Base-by-base conservation (phyloP, 805 yeast species). In the Candida takata region DNA sequence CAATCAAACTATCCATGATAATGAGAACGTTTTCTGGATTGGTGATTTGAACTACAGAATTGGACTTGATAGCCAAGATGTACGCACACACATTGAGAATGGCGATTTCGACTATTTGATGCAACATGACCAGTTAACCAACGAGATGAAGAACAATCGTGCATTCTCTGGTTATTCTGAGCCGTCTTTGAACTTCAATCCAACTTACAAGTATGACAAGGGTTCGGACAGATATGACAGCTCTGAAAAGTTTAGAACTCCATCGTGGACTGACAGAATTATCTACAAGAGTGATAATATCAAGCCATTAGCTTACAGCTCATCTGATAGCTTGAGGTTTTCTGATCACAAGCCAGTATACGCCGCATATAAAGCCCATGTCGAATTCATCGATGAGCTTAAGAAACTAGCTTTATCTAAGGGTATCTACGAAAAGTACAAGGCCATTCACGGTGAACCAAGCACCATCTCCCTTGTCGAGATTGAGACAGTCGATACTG, bases 221-320 rank as follows among this genome's bases (percentile, higher is more conserved):
- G 92, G 90, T 4, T 80, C 95, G 0, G 69, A 74, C 33, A 63
- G 58, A 14, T 92, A 88, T 55, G 97, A 90, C 56, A 69, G 94
- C 2, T 81, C 95, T 9, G 98, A 90, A 48, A 90, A 90, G 55
- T 90, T 81, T 43, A 70, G 98, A 48, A 79, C 84, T 4, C 98
- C 98, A 1, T 82, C 96, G 0, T 90, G 97, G 97, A 90, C 97
- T 0, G 98, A 90, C 58, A 67, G 98, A 51, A 80, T 85, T 37
- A 62, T 90, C 32, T 79, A 69, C 49, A 67, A 70, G 40, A 86
- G 94, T 26, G 56, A 64, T 4, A 61, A 61, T 13, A 49, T 87
- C 28, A 60, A 65, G 27, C 92, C 85, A 31, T 53, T 77, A 43
- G 76, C 77, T 35, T 92, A 92, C 55, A 72, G 77, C 36, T 73